A percentile compares a stretch with the other conserved stretches of the same genome.
Evolutionary conservation across 805 yeast species (phyloP).

Genomic region (Zygoascus bituminiphila): DNA sequence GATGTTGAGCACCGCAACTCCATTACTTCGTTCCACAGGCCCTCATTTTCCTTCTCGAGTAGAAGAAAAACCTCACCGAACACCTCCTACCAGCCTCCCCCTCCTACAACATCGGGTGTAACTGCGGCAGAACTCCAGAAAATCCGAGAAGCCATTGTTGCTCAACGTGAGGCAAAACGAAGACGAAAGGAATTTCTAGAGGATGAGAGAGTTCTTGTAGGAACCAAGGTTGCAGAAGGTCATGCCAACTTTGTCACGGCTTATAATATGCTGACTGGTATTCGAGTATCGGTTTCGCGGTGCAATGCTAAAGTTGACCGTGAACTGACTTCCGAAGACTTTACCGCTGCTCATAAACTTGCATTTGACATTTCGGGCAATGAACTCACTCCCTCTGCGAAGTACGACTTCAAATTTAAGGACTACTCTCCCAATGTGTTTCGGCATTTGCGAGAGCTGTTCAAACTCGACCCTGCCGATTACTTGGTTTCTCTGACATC

Average conservation of each 20-base stretch:
- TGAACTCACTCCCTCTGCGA: conserved; percentile 85
- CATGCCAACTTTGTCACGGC: conserved; percentile 91
- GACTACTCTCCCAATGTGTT: conserved; percentile 95
- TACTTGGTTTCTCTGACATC: conserved; percentile 88
- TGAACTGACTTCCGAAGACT: conserved; percentile 63
- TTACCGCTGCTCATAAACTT: conserved; percentile 62
- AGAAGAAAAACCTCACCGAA: conserved; percentile 3
- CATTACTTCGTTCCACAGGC: conserved; percentile 3
- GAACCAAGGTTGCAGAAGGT: conserved; percentile 82
- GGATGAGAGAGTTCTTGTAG: conserved; percentile 49
- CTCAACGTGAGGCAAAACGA: conserved; percentile 25
- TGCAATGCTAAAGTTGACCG: conserved; percentile 75
- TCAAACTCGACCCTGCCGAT: conserved; percentile 93
- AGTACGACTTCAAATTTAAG: conserved; percentile 92
- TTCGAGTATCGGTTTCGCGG: conserved; percentile 87
- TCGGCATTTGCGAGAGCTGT: conserved; percentile 67
- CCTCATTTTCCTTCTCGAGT: conserved; percentile 8
- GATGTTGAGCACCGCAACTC: neutral
- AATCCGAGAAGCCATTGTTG: conserved; percentile 25
- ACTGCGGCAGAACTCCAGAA: conserved; percentile 20
- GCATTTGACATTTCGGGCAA: conserved; percentile 79
- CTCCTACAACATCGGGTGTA: conserved; percentile 3
- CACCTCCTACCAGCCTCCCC: neutral
- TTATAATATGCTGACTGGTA: conserved; percentile 95
- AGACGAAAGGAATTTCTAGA: conserved; percentile 26